Base-by-base conservation (phyloP, 2,329 filamentous ascomycete species). In the Talaromyces funiculosus region DNA sequence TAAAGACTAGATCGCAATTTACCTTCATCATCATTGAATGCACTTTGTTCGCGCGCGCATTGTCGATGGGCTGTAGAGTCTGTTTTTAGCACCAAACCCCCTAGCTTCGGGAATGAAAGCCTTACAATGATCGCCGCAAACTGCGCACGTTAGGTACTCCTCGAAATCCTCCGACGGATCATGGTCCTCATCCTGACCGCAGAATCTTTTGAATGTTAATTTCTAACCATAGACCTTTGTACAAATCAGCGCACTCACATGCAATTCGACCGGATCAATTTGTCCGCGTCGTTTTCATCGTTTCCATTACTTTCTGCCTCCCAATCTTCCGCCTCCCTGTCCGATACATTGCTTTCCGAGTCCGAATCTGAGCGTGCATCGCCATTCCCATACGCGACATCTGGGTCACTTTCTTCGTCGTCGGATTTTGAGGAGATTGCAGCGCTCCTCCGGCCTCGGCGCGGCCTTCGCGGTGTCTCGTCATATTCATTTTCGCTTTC, bases 91-190 rank as follows among this genome's bases (percentile, higher is more conserved):
- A 54, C 8, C 62, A 35, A 33, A 20, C 18, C 10, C 29, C n/a
- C 29, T 9, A 31, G n/a, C 47, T 35, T 20, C 26, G 18, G 29
- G 26, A 20, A 16, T 6, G 35, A 51, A 35, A 61, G 67, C 84
- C 90, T 76, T 80, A 96, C 92, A 87, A 75, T 91, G 89, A 71
- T 93, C 89, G 65, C 87, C 87, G 75, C 93, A 97, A 64, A 85
- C 82, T 62, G 80, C 81, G 74, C 93, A 97, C 57, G 86, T 79
- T 62, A 97, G 79, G 72, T 88, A 91, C 61, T 87, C 81, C 73
- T 94, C 91, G 68, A 88, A 94, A 65, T 92, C 90, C 65, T 90
- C 89, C 64, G 84, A 86, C 1, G 90, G 90, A 67, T 93, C 90
- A 64, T 93, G 82, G 59, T 94, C 89, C 75, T 95, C 90, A 65